Conservation (phyloP, 2,329 filamentous ascomycete genomes). For the Diaporthe sp. region DNA sequence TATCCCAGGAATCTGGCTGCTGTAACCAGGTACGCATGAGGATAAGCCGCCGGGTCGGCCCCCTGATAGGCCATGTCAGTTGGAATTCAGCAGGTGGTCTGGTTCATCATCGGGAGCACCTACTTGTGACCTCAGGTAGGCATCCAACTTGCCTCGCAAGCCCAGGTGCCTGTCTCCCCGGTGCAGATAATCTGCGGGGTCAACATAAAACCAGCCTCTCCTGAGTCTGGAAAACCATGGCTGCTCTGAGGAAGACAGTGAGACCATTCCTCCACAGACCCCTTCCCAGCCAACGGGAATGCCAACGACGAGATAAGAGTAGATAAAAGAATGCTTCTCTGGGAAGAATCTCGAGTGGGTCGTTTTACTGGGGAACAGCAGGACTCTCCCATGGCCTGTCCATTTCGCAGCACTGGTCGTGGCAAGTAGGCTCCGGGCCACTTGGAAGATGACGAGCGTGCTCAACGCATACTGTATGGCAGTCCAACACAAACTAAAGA, state of each 20-base stretch:
- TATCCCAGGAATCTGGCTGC: constrained; percentile 78
- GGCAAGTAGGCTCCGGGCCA: constrained; percentile 21
- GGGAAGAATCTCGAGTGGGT: constrained; percentile 78
- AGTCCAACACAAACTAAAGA: background rate
- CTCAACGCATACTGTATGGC: constrained; percentile 20
- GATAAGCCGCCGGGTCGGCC: constrained; percentile 71
- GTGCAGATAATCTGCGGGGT: constrained; percentile 72
- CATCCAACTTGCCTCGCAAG: constrained; percentile 73
- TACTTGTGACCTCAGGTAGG: constrained; percentile 71
- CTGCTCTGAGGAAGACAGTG: constrained; percentile 52
- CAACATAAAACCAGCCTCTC: constrained; percentile 70
- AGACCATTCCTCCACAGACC: constrained; percentile 68
- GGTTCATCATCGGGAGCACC: constrained; percentile 43
- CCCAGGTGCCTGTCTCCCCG: constrained; percentile 66
- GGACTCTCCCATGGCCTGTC: constrained; percentile 50
- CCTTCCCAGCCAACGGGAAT: constrained; percentile 76
- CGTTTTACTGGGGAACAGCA: constrained; percentile 76
- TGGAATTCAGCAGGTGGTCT: constrained; percentile 20
- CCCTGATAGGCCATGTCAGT: constrained; percentile 56
- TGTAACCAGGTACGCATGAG: constrained; percentile 79
- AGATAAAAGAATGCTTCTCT: constrained; percentile 76
- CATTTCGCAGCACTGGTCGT: constrained; percentile 25
- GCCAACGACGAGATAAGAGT: constrained; percentile 79
- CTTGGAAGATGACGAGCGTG: constrained; percentile 7
- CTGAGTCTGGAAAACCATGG: constrained; percentile 35